Evolutionary conservation across 2,329 filamentous ascomycete species (phyloP), one percentile per base, ranked within the genome.

Genomic region (Arthroderma sp.): DNA sequence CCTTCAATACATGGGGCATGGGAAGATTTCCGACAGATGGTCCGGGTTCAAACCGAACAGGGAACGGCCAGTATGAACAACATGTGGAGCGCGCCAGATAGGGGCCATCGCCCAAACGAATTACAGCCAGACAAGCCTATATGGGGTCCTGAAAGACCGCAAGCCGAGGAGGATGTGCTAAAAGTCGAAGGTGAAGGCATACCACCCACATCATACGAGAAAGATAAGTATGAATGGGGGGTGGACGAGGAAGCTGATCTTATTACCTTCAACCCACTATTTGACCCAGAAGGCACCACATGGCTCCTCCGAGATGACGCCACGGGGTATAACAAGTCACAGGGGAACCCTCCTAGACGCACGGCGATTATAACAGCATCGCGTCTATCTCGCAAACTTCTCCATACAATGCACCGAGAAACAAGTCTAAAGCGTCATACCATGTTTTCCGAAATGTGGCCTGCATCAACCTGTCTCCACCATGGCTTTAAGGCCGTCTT

Each of bases 391-490:
- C 79, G 80, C 40, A 78, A 78, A 39, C 77, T 95, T 40, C 73
- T 96, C 9, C 70, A 80, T 49, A 82, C 82, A 11, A 96, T 96
- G 89, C 89, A 96, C 68, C 76, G 79, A 45, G 87, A 94, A 68
- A 94, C 88, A 3, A 78, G 80, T 29, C 75, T 85, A 56, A 81
- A 82, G 58, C 88, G 87, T 55, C 84, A 93, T 63, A 84, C 85
- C 51, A 93, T 91, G 69, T 94, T 94, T 61, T 85, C 87, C 0
- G 89, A 96, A 64, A 95, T 95, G 88, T 95, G 86, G 86, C 86
- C 88, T 0, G 82, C 82, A 1, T 91, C 84, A 0, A 80, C 85
- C 1, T 85, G 88, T 1, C 73, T 96, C 6, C 88, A 95, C 48
- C 88, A 95, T 60, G 89, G 89, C 7, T 80, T 85, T 66, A 96